Evolutionary conservation across 2,329 filamentous ascomycete genomes (phyloP).

Genomic region (Onygenales sp.): DNA sequence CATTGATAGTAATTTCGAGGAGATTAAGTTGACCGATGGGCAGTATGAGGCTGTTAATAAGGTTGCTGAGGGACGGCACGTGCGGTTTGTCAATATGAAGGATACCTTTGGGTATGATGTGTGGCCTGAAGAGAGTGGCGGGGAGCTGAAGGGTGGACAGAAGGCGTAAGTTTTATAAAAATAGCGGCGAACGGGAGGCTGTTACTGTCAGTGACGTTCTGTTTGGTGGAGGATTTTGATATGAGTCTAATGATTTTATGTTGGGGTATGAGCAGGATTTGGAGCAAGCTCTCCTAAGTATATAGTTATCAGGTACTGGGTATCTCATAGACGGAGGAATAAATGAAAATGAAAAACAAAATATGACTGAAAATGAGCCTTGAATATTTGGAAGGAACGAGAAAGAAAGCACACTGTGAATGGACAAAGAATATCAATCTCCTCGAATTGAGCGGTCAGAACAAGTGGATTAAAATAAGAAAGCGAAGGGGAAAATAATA

Average conservation of each 20-base stretch:
- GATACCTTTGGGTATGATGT: constrained; percentile 68
- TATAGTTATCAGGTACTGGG: too few relatives aligned
- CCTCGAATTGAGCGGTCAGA: not conserved
- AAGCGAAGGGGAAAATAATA: not conserved
- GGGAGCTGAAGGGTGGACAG: constrained; percentile 22
- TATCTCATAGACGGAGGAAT: too few relatives aligned
- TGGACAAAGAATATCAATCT: not conserved
- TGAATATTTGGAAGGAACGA: not conserved
- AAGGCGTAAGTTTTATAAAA: not conserved
- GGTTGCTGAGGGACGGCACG: constrained; percentile 57
- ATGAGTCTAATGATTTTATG: not conserved
- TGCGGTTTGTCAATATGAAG: constrained; percentile 73
- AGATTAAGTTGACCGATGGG: constrained; percentile 48
- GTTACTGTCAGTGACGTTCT: not conserved
- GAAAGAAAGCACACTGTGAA: not conserved
- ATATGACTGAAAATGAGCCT: not conserved
- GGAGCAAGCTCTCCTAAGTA: not conserved
- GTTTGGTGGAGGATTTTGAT: not conserved
- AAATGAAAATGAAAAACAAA: too few relatives aligned
- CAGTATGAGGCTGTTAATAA: constrained; percentile 52
- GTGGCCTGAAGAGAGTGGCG: constrained; percentile 48
- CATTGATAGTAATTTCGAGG: constrained; percentile 59
- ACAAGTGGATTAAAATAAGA: not conserved
- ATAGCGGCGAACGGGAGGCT: not conserved
- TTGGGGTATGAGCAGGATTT: not conserved